Evolutionary conservation across 306 rosid genomes (phyloP).

Genomic region (Prunus mira): DNA sequence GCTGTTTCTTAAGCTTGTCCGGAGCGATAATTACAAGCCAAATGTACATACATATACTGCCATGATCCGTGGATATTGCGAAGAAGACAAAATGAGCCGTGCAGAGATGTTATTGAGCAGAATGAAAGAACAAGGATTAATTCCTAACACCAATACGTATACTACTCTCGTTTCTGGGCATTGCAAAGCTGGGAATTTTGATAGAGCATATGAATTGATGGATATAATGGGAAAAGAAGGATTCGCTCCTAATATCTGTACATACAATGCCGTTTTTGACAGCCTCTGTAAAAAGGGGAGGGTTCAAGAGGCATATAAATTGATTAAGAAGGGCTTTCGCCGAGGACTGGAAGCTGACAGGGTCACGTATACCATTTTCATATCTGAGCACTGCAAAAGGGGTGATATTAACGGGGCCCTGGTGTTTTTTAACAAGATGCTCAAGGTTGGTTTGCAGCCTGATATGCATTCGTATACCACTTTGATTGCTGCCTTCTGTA

Average conservation of each 20-base stretch:
- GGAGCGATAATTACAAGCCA: slow-evolving; percentile 75
- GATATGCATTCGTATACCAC: slow-evolving; percentile 77
- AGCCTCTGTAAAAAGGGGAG: slow-evolving; percentile 77
- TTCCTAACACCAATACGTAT: slow-evolving; percentile 74
- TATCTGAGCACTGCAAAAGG: slow-evolving; percentile 66
- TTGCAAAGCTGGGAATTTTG: slow-evolving; percentile 65
- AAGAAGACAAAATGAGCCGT: slow-evolving; percentile 61
- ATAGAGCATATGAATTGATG: slow-evolving; percentile 63
- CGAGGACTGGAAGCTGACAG: slow-evolving; percentile 52
- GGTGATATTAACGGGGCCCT: slow-evolving; percentile 53
- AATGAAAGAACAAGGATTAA: slow-evolving; percentile 84
- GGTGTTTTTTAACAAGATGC: slow-evolving; percentile 73
- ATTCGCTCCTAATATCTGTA: slow-evolving; percentile 60
- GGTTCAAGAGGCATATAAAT: slow-evolving; percentile 57
- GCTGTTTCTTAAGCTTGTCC: slow-evolving; percentile 84
- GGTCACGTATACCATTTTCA: slow-evolving; percentile 73
- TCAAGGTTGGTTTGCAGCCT: slow-evolving; percentile 67
- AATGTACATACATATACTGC: slow-evolving; percentile 83
- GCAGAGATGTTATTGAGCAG: slow-evolving; percentile 81
- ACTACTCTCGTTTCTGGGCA: slow-evolving; percentile 76
- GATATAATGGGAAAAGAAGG: slow-evolving; percentile 66
- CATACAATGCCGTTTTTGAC: slow-evolving; percentile 73
- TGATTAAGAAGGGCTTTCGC: slow-evolving; percentile 44
- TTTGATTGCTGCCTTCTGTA: slow-evolving; percentile 67
- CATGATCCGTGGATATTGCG: slow-evolving; percentile 84